Conservation (phyloP, 75 land plant species). For the Pinus albicaulis region DNA sequence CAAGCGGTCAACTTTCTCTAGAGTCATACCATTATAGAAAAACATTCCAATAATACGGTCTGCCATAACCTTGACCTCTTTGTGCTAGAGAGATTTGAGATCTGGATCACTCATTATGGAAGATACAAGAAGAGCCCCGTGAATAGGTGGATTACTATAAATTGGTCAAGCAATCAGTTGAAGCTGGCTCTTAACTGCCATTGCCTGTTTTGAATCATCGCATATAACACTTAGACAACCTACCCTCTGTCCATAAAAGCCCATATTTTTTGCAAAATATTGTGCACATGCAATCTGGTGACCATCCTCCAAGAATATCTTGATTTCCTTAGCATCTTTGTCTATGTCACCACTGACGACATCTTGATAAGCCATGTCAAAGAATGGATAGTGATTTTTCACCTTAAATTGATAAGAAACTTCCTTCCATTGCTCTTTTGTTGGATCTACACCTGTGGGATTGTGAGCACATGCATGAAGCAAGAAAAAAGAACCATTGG, state of each 20-base stretch:
- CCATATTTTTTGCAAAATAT: neutral
- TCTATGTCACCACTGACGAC: no score
- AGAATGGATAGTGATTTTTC: no score
- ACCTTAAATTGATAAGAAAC: constrained; percentile 81
- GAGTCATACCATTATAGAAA: no score
- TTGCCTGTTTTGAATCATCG: neutral
- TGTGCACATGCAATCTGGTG: constrained; percentile 28
- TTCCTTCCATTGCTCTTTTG: constrained; percentile 91
- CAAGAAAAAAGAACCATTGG: constrained; percentile 83
- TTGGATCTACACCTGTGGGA: constrained; percentile 95
- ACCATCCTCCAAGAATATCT: no score
- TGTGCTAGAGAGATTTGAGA: no score
- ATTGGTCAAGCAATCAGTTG: constrained; percentile 32
- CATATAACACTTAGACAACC: neutral
- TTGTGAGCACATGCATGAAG: constrained; percentile 99
- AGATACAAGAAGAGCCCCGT: constrained; percentile 32
- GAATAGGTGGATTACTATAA: constrained; percentile 34
- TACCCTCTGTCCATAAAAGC: constrained; percentile 14
- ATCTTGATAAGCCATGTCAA: no score
- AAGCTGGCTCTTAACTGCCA: constrained; percentile 27
- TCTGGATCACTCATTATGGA: constrained; percentile 27
- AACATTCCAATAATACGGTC: no score
- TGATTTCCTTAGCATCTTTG: no score
- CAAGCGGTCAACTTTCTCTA: no score
- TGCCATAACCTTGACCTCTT: no score